Base-by-base conservation (phyloP, 768 basidiomycete genomes). In the Lentinus brumalis region DNA sequence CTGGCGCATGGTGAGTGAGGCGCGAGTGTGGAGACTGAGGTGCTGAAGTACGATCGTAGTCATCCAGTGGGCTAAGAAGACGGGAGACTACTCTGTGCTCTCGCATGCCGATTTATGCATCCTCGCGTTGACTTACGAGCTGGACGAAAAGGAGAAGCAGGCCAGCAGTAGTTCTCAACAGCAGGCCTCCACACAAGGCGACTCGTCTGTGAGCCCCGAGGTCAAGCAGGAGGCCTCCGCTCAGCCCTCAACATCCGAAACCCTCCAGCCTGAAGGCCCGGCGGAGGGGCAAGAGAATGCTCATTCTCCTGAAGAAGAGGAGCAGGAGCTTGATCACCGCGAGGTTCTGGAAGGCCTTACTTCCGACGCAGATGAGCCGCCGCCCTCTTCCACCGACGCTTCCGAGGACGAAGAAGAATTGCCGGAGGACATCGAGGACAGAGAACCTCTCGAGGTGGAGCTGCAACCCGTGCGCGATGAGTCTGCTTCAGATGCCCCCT, bases 71-170 rank as follows among this genome's bases (percentile, higher is more conserved):
- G 93, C 97, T 4, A 96, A 94, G 80, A 92, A 92, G 79, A 96
- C 96, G 0, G 97, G 97, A 71, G 97, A 99, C 75, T 96, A 94
- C 71, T 79, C 92, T 45, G 96, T 94, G 50, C 81, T 99, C 41
- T 97, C 94, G 14, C 85, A 89, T 73, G 83, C 95, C 14, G 97
- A 99, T 86, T 73, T 99, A 44, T 88, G 90, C 67, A 87, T 98
- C 40, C 76, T 98, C 52, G 96, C 97, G 1, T 78, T 99, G 66
- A 94, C 95, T 6, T 87, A 91, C 70, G 82, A 87, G 26, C 76
- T 96, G 57, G 85, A 93, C 66, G 78, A 85, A 56, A 80, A 81
- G 70, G 82, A 72, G 57, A 76, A 75, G 61, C 66, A 75, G 44
- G 65, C 70, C 44, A 64, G 69, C 46, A 57, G 70, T 55, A 44